Base-by-base conservation (phyloP, 129 eudicot genomes). In the Ambrosia artemisiifolia region DNA sequence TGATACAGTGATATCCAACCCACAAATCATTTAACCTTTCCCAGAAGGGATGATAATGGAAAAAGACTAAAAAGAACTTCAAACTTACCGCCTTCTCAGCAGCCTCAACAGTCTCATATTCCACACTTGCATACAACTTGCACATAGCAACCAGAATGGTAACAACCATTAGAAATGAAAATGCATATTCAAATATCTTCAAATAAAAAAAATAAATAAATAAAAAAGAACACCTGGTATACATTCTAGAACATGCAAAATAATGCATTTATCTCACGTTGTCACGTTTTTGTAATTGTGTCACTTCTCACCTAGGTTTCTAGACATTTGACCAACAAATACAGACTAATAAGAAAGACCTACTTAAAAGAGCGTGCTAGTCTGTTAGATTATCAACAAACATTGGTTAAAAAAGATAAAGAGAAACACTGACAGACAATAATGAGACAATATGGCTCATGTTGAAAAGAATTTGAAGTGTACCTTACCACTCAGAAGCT, bases 61-160 rank as follows among this genome's bases (percentile, higher is more conserved):
- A 11, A 11, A 50, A 14, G 0, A 24, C 28, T 24, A 24, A 1
- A 24, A 24, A 30, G 18, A 67, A 40, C n/a, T 47, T 47, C 48
- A 53, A 40, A 80, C 98, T 84, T 78, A 94, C 99, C 71, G 99
- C 99, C 76, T 94, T 88, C 86, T 94, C 97, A 13, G 99, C 99
- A 66, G 96, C 90, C 79, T 94, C 94, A 73, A 84, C 78, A 43
- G 89, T 82, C 67, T 88, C 91, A 53, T 90, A 94, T 66, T 88
- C 96, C 81, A 94, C 89, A 70, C 83, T 82, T 19, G 99, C 99
- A 78, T 94, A 90, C 76, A 94, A 64, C 99, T 60, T 94, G 67
- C 79, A 82, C 19, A 71, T 38, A 69, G 40, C 63, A 80, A 55
- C 63, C 24, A 74, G 28, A 76, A 34, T 14, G 8, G 36, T 28